Evolutionary conservation across 495 filamentous ascomycete genomes (phyloP).

Genomic region (Haplographium delicatum): DNA sequence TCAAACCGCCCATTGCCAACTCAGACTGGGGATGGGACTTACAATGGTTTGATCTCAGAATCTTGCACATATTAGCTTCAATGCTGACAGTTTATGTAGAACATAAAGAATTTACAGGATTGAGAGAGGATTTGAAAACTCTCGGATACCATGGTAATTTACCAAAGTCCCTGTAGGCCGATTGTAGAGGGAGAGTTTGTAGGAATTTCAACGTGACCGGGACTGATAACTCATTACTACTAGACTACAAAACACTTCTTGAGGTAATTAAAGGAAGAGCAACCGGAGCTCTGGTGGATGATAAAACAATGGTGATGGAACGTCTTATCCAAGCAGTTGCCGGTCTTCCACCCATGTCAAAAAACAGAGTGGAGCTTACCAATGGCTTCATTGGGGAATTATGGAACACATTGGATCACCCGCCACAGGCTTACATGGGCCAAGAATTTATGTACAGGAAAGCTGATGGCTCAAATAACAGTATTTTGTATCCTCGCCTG

Average conservation of each 20-base stretch:
- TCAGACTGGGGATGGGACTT: constrained; percentile 58
- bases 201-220: not conserved
- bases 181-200: not conserved
- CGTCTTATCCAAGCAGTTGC: constrained; percentile 70
- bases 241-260: not conserved
- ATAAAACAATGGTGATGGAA: constrained; percentile 34
- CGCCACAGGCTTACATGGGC: constrained; percentile 38
- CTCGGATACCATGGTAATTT: constrained; percentile 25
- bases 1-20: constrained; percentile 62
- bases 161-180: not conserved
- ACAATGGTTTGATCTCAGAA: constrained; percentile 13
- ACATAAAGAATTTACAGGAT: not conserved
- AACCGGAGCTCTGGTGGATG: too few species aligned
- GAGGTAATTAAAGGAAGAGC: too few species aligned
- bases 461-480: constrained; percentile 57
- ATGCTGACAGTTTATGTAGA: too few species aligned
- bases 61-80: not conserved
- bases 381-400: constrained; percentile 66
- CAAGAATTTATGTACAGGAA: constrained; percentile 54
- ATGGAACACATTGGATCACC: constrained; percentile 58
- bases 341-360: constrained; percentile 56
- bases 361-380: constrained; percentile 57
- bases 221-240: too few species aligned
- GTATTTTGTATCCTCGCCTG: constrained; percentile 55
- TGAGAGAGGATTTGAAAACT: constrained; percentile 22